phyloP scores from a whole-genome alignment of 345 rosid species.

The Salix brachista region DNA sequence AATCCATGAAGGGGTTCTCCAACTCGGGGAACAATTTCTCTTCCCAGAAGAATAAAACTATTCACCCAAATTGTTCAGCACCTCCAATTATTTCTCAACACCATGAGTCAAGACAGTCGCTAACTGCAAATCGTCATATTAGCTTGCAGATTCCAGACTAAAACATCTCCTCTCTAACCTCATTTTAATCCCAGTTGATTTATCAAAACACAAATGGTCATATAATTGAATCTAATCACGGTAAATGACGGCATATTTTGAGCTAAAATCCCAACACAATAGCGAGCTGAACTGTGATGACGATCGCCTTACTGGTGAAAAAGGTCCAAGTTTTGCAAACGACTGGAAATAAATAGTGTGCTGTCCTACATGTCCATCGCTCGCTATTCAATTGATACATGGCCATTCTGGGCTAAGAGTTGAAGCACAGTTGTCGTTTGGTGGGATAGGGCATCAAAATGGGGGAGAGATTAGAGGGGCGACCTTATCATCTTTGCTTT shows the following conservation, averaged over 20 bases:
- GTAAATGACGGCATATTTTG: too few relatives aligned
- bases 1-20: not conserved
- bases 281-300: too few relatives aligned
- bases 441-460: not conserved
- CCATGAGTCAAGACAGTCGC: not conserved
- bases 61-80: not conserved
- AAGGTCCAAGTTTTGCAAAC: not conserved
- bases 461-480: too few relatives aligned
- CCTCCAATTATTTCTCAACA: too few relatives aligned
- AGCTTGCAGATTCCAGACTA: too few relatives aligned
- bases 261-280: too few relatives aligned
- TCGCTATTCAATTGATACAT: not conserved
- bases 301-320: too few relatives aligned
- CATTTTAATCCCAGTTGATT: too few relatives aligned
- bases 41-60: not conserved
- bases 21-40: not conserved
- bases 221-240: too few relatives aligned
- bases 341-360: not conserved
- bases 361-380: not conserved
- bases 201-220: too few relatives aligned
- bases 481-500: not conserved
- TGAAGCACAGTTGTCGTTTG: not conserved
- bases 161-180: too few relatives aligned
- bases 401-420: not conserved
- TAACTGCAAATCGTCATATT: too few relatives aligned